Evolutionary conservation across 2,329 filamentous ascomycete species (phyloP).

Genomic region (Ambrosiella beaveri): DNA sequence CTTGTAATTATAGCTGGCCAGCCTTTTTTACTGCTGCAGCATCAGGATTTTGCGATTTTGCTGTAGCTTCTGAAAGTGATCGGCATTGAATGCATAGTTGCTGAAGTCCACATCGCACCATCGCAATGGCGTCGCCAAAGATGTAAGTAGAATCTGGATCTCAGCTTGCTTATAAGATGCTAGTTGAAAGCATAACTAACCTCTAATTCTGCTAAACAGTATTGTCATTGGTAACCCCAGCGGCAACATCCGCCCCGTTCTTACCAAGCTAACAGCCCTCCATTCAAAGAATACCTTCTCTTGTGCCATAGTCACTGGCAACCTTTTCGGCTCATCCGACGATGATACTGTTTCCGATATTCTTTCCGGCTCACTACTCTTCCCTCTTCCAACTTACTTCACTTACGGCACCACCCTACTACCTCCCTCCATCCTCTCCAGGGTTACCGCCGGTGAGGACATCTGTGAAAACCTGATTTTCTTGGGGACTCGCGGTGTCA

Average conservation of each 20-base stretch:
- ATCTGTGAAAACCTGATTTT: slow-evolving; percentile 85
- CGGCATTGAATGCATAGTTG: background rate
- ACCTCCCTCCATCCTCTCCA: slow-evolving; percentile 52
- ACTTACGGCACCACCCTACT: slow-evolving; percentile 59
- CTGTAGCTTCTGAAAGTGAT: background rate
- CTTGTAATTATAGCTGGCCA: background rate
- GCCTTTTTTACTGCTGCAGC: slow-evolving; percentile 3
- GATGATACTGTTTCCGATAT: slow-evolving; percentile 47
- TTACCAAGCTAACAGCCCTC: slow-evolving; percentile 62
- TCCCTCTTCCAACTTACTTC: slow-evolving; percentile 83
- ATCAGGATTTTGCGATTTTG: background rate
- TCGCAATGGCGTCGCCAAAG: slow-evolving; percentile 7
- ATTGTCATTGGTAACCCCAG: slow-evolving; percentile 72
- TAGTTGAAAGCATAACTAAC: slow-evolving; percentile 3
- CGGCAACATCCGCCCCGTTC: slow-evolving; percentile 57
- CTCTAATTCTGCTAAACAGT: slow-evolving; percentile 23
- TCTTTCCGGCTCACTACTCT: slow-evolving; percentile 50
- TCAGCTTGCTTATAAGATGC: too few relatives aligned
- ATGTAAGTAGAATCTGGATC: background rate
- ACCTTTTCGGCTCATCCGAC: slow-evolving; percentile 53
- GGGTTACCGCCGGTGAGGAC: slow-evolving; percentile 53
- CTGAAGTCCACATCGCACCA: background rate
- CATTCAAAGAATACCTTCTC: slow-evolving; percentile 80
- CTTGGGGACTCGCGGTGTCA: slow-evolving; percentile 69
- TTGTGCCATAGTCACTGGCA: slow-evolving; percentile 68